A percentile compares a stretch with the other conserved stretches of the same genome.
These are phyloP conservation scores for Epithele typhae DNA, from an alignment of 768 basidiomycete genomes.

Conservation along the genomic window DNA sequence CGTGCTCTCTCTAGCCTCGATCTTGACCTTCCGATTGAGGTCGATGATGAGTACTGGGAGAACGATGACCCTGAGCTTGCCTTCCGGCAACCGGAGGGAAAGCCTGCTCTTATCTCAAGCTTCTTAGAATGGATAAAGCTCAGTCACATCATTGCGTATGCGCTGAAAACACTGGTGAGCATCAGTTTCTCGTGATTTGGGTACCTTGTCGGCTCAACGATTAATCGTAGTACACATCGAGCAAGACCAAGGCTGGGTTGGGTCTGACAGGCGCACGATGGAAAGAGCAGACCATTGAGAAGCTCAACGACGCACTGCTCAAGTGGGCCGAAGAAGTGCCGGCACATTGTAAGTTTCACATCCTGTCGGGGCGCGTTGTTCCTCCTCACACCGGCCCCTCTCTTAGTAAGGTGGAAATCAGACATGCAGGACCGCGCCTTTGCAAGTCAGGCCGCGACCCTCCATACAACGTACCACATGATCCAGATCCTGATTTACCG, in stretches of 20 bases:
- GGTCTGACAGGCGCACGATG: conserved; percentile 23
- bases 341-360: conserved; percentile 21
- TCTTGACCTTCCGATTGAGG: conserved; percentile 53
- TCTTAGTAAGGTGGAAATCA: conserved; percentile 39
- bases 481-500: conserved; percentile 74
- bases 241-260: conserved; percentile 34
- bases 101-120: conserved; percentile 34
- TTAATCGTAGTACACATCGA: conserved; percentile 55
- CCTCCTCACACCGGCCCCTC: conserved; percentile 1
- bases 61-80: conserved; percentile 32
- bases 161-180: conserved; percentile 41
- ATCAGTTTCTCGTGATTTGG: neutral
- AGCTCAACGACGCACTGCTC: conserved; percentile 42
- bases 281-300: conserved; percentile 33
- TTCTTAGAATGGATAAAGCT: conserved; percentile 42
- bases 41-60: conserved; percentile 58
- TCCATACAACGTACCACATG: conserved; percentile 48
- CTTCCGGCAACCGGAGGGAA: conserved; percentile 45
- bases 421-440: conserved; percentile 32
- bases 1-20: conserved; percentile 48
- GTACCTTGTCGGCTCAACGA: neutral
- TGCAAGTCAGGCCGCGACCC: conserved; percentile 39
- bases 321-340: conserved; percentile 29
- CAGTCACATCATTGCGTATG: conserved; percentile 40
- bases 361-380: neutral